These are phyloP conservation scores for Paspalum notatum DNA, from an alignment of 176 grass and related monocot species.

Conservation along the genomic window DNA sequence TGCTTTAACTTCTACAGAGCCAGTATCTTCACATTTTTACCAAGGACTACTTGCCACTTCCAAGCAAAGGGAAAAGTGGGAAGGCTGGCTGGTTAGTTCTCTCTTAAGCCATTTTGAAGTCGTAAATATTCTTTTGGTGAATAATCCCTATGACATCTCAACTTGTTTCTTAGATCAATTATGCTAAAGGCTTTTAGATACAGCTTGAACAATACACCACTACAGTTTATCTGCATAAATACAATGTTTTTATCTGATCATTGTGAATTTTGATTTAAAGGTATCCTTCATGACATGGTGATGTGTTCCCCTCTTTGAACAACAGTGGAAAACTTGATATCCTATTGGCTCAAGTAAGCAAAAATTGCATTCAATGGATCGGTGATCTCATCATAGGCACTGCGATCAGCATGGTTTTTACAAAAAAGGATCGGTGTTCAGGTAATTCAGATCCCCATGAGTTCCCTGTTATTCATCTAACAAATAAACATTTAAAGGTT, in stretches of 20 bases:
- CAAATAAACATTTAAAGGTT: too few species aligned
- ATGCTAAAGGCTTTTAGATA: conserved; percentile 9
- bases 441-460: too few species aligned
- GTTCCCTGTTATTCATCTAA: too few species aligned
- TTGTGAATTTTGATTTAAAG: conserved; percentile 54
- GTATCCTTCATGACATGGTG: conserved; percentile 96
- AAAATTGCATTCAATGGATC: background rate
- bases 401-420: too few species aligned
- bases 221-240: background rate
- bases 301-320: conserved; percentile 86
- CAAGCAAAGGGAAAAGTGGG: conserved; percentile 74
- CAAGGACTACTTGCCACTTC: conserved; percentile 85
- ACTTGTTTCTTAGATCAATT: background rate
- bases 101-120: background rate
- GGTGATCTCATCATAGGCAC: too few species aligned
- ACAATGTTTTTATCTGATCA: background rate
- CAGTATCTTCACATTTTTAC: conserved; percentile 86
- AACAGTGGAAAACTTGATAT: conserved; percentile 94
- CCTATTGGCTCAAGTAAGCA: conserved; percentile 73
- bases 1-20: conserved; percentile 62
- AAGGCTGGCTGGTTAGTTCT: conserved; percentile 93
- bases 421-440: too few species aligned
- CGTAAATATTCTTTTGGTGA: background rate
- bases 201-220: background rate
- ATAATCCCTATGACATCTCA: background rate